A percentile compares a stretch with the other conserved stretches of the same genome.
These are phyloP conservation scores for Leccinum fuscescens DNA, from an alignment of 1,284 basidiomycete genomes.

Conservation along the genomic window DNA sequence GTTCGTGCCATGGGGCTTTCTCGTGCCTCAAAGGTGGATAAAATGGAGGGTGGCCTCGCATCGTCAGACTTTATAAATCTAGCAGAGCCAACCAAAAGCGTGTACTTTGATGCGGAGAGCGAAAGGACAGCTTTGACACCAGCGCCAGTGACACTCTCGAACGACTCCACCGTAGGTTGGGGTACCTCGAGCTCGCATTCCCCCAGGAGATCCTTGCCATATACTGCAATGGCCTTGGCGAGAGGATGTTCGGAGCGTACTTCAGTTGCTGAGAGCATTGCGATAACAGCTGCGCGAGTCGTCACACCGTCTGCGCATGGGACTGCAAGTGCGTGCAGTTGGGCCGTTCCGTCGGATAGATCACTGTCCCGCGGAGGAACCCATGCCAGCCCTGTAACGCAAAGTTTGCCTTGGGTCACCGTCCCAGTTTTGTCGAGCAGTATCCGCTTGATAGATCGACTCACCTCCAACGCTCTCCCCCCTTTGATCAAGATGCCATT, in stretches of 20 bases:
- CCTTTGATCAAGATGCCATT: slow-evolving; percentile 99
- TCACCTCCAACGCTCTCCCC: slow-evolving; percentile 91
- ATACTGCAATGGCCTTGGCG: slow-evolving; percentile 85
- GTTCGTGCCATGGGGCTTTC: slow-evolving; percentile 78
- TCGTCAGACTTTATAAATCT: slow-evolving; percentile 60
- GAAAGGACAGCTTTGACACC: slow-evolving; percentile 76
- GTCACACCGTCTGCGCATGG: slow-evolving; percentile 61
- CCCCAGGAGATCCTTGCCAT: slow-evolving; percentile 69
- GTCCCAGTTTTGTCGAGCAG: slow-evolving; percentile 98
- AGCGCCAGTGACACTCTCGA: slow-evolving; percentile 87
- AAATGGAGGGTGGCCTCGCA: slow-evolving; percentile 52
- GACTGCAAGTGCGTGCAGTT: slow-evolving; percentile 45
- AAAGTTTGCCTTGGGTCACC: slow-evolving; percentile 84
- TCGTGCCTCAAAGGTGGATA: slow-evolving; percentile 62
- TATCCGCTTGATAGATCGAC: slow-evolving; percentile 77
- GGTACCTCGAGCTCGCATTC: slow-evolving; percentile 37
- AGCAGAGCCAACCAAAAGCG: slow-evolving; percentile 74
- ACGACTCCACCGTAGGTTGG: slow-evolving; percentile 54
- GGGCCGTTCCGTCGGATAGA: slow-evolving; percentile 31
- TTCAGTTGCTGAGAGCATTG: slow-evolving; percentile 86
- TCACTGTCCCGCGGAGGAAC: slow-evolving; percentile 44
- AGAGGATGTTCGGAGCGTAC: slow-evolving; percentile 94
- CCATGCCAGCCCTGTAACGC: slow-evolving; percentile 78
- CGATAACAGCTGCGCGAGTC: slow-evolving; percentile 61
- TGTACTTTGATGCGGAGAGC: slow-evolving; percentile 47